These are phyloP conservation scores for Moringa oleifera DNA, from an alignment of 345 rosid species.

Conservation along the genomic window DNA sequence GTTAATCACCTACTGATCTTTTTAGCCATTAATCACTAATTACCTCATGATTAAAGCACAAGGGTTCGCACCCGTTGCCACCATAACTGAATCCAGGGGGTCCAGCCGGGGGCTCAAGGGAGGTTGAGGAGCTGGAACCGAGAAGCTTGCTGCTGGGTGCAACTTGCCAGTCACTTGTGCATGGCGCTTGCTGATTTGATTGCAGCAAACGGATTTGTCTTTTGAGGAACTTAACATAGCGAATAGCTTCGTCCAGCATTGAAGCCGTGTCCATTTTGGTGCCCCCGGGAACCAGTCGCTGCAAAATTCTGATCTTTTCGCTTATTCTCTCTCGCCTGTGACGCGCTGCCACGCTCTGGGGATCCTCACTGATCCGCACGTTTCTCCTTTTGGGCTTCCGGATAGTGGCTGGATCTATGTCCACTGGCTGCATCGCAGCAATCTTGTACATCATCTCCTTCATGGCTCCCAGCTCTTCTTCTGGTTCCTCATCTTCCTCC, in stretches of 20 bases:
- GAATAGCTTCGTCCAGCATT: slow-evolving; percentile 90
- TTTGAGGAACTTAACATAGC: slow-evolving; percentile 92
- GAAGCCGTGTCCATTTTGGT: slow-evolving; percentile 96
- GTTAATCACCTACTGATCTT: neutral
- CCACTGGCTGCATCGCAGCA: slow-evolving; percentile 93
- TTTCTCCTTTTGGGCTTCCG: slow-evolving; percentile 80
- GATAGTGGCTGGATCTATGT: slow-evolving; percentile 78
- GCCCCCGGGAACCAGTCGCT: slow-evolving; percentile 92
- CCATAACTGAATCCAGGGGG: slow-evolving; percentile 14
- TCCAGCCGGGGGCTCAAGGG: slow-evolving; percentile 13
- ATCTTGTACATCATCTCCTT: slow-evolving; percentile 98
- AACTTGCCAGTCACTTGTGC: slow-evolving; percentile 18
- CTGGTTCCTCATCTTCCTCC: slow-evolving; percentile 47
- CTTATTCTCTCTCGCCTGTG: slow-evolving; percentile 88
- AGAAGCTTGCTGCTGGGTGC: slow-evolving; percentile 14
- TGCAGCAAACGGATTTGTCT: slow-evolving; percentile 75
- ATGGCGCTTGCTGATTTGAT: slow-evolving; percentile 24
- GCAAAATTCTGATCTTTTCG: slow-evolving; percentile 85
- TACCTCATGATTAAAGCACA: slow-evolving; percentile 37
- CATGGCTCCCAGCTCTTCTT: slow-evolving; percentile 83
- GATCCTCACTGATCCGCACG: slow-evolving; percentile 86
- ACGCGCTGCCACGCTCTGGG: slow-evolving; percentile 96
- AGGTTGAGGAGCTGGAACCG: slow-evolving; percentile 22
- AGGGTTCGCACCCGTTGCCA: neutral
- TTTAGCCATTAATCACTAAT: slow-evolving; percentile 21